Evolutionary conservation across 2,329 filamentous ascomycete species (phyloP).

Genomic region (Botryotinia calthae): DNA sequence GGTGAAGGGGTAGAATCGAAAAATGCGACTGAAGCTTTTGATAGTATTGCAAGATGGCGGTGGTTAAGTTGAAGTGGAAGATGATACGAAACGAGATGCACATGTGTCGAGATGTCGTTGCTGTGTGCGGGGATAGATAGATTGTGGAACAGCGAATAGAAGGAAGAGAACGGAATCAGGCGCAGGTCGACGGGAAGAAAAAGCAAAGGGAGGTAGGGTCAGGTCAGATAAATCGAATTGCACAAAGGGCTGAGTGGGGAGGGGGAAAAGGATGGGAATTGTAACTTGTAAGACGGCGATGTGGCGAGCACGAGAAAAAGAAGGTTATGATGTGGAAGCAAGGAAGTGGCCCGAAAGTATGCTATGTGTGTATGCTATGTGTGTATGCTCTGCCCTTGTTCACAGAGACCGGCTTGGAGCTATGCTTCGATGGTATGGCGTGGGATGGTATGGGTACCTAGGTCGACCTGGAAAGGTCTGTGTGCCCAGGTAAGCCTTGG

Average conservation of each 20-base stretch:
- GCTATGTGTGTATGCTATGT: neutral
- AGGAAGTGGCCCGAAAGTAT: conserved; percentile 16
- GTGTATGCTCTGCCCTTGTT: neutral
- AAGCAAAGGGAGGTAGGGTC: neutral
- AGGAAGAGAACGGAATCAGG: conserved; percentile 19
- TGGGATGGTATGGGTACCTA: neutral
- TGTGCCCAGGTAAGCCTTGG: neutral
- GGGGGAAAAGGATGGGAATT: conserved; percentile 2
- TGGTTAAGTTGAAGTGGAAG: neutral
- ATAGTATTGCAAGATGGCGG: neutral
- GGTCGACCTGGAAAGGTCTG: neutral
- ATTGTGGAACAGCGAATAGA: conserved; percentile 19
- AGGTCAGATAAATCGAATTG: neutral
- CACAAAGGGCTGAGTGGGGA: conserved; percentile 12
- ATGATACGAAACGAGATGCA: neutral
- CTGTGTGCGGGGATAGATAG: neutral
- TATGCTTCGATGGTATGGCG: neutral
- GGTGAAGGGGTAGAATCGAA: conserved; percentile 8
- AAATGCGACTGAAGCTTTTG: conserved; percentile 6
- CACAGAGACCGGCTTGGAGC: neutral
- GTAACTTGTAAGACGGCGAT: conserved; percentile 7
- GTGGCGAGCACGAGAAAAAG: conserved; percentile 21
- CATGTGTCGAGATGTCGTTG: conserved; percentile 6
- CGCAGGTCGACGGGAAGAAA: conserved; percentile 18
- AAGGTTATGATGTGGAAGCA: conserved; percentile 20